Conservation (phyloP, 73 alveolate genomes). For the Blepharisma stoltei region DNA sequence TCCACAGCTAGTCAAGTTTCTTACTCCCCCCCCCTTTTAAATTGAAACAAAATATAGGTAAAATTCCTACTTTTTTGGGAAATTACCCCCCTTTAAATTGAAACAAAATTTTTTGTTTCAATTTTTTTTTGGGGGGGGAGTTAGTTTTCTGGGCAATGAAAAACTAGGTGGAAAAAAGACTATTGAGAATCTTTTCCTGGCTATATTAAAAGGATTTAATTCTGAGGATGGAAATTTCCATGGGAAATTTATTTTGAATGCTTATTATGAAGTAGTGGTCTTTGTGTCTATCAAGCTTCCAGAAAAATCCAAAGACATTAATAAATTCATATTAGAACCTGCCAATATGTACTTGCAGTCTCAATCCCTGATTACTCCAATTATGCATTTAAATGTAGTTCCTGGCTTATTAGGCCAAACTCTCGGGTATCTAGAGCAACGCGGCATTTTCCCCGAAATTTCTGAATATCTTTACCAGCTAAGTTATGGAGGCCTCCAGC, state of each 20-base stretch:
- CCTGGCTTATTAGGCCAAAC: constrained; percentile 13
- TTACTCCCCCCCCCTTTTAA: no score
- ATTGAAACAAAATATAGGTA: no score
- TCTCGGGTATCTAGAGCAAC: background rate
- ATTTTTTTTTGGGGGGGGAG: no score
- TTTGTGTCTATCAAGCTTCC: background rate
- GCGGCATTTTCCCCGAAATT: background rate
- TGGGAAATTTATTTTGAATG: constrained; percentile 11
- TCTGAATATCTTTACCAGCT: background rate
- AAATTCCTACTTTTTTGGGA: no score
- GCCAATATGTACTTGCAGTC: background rate
- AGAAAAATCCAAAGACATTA: background rate
- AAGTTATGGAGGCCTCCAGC: background rate
- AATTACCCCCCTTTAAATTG: no score
- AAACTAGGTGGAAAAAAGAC: constrained; percentile 10
- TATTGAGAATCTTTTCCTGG: background rate
- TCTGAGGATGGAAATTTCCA: constrained; percentile 20
- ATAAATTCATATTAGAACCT: background rate
- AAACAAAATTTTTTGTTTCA: no score
- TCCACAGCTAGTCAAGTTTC: background rate
- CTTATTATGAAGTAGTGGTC: constrained; percentile 17
- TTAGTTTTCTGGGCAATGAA: constrained; percentile 3
- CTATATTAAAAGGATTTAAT: background rate
- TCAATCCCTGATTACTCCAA: background rate
- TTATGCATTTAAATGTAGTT: background rate